phyloP scores from a whole-genome alignment of 2,329 filamentous ascomycete species.

The Aspergillus ruber region DNA sequence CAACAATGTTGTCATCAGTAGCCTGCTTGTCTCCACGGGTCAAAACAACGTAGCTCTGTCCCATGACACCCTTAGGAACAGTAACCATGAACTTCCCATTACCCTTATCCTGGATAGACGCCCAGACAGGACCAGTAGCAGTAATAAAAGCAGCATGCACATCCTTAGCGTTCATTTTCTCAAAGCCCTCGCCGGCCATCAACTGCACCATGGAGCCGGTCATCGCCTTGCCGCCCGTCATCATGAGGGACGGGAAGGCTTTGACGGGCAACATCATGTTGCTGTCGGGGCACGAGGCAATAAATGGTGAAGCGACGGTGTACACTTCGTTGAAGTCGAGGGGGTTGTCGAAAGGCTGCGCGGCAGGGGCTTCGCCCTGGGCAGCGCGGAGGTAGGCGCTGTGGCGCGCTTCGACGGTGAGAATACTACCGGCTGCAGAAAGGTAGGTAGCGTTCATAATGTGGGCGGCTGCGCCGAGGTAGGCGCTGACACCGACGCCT shows the following conservation, averaged over 20 bases:
- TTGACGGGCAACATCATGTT: conserved; percentile 55
- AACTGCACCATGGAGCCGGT: conserved; percentile 13
- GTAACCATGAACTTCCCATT: conserved; percentile 14
- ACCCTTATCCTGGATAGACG: conserved; percentile 5
- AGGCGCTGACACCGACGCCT: conserved; percentile 51
- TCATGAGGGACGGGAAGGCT: conserved; percentile 49
- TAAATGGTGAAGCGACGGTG: conserved; percentile 59
- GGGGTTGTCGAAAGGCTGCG: conserved; percentile 53
- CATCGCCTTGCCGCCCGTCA: conserved; percentile 10
- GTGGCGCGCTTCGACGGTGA: conserved; percentile 61
- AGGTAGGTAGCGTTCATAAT: conserved; percentile 55
- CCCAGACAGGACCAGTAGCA: conserved; percentile 17
- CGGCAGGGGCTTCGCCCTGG: conserved; percentile 47
- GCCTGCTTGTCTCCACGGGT: conserved; percentile 16
- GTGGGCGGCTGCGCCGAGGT: conserved; percentile 56
- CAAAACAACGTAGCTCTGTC: conserved; percentile 25
- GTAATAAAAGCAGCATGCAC: conserved; percentile 16
- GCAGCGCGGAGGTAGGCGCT: conserved; percentile 54
- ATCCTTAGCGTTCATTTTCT: conserved; percentile 14
- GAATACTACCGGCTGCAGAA: conserved; percentile 55
- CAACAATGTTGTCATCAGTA: conserved; percentile 24
- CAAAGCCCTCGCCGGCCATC: conserved; percentile 18
- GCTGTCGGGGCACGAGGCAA: conserved; percentile 49
- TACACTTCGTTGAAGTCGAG: conserved; percentile 55
- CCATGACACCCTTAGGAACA: conserved; percentile 17